phyloP scores from a whole-genome alignment of 805 yeast genomes.

The Scheffersomyces ergatensis region DNA sequence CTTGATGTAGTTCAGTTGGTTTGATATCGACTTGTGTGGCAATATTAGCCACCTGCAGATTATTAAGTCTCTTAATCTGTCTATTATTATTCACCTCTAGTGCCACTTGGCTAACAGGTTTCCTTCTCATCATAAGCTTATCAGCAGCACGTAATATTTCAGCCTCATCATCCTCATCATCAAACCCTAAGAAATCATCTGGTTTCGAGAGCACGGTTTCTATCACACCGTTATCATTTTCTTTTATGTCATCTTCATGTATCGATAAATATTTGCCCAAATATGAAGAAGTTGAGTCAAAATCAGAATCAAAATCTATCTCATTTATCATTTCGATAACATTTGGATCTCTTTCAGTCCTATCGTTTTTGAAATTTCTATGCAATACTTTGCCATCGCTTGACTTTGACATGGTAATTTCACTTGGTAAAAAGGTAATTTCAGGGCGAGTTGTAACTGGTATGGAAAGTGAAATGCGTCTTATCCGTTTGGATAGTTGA shows the following conservation, averaged over 20 bases:
- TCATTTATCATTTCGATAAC: background rate
- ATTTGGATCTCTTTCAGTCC: background rate
- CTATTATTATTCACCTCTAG: no score
- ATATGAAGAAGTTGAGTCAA: background rate
- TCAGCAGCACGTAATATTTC: slow-evolving; percentile 1
- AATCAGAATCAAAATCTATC: background rate
- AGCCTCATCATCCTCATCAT: slow-evolving; percentile 6
- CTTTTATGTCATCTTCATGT: background rate
- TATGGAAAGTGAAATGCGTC: background rate
- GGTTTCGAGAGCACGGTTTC: background rate
- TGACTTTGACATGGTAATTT: no score
- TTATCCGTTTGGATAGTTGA: background rate
- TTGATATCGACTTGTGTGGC: no score
- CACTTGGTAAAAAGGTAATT: no score
- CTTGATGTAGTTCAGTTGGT: no score
- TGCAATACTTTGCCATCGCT: no score
- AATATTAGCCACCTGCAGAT: background rate
- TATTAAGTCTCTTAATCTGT: background rate
- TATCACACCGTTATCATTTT: background rate
- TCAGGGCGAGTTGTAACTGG: no score
- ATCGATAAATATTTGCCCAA: background rate
- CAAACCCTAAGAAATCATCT: slow-evolving; percentile 2
- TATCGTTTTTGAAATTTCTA: background rate
- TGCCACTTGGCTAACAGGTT: background rate
- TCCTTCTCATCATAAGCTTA: background rate